Conservation (phyloP, 23 red algal genomes). For the Gracilaria domingensis region DNA sequence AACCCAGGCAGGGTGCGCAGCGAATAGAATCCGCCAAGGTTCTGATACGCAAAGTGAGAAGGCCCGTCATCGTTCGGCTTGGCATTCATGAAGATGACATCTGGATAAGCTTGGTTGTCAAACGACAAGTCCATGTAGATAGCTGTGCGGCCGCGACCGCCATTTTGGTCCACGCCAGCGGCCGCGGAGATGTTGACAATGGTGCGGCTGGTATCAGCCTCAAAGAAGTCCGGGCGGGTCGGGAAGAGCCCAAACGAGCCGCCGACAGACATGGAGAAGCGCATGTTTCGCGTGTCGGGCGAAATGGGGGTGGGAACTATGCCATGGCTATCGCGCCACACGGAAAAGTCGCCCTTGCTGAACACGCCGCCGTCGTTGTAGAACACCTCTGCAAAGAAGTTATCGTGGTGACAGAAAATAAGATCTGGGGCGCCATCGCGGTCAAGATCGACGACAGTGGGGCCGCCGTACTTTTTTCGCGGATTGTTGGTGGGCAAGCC, state of each 20-base stretch:
- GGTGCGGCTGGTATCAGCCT: background rate
- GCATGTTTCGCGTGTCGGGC: background rate
- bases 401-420: constrained; percentile 34
- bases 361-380: constrained; percentile 22
- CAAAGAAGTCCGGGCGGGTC: background rate
- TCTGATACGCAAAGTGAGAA: constrained; percentile 10
- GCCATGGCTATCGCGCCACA: constrained; percentile 7
- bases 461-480: constrained; percentile 40
- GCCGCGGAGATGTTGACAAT: background rate
- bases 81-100: constrained; percentile 26
- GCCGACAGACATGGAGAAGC: constrained; percentile 5
- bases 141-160: background rate
- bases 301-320: background rate
- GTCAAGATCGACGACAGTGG: constrained; percentile 31
- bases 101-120: background rate
- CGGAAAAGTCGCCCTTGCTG: background rate
- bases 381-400: constrained; percentile 16
- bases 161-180: background rate
- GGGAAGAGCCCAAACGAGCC: background rate
- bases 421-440: constrained; percentile 30
- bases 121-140: constrained; percentile 11
- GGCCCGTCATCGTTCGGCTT: background rate
- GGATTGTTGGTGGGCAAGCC: background rate
- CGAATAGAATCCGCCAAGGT: background rate
- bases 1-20: constrained; percentile 25